A percentile compares a stretch with the other conserved stretches of the same genome.
phyloP scores from a whole-genome alignment of 805 yeast genomes.

The Spathaspora passalidarum region DNA sequence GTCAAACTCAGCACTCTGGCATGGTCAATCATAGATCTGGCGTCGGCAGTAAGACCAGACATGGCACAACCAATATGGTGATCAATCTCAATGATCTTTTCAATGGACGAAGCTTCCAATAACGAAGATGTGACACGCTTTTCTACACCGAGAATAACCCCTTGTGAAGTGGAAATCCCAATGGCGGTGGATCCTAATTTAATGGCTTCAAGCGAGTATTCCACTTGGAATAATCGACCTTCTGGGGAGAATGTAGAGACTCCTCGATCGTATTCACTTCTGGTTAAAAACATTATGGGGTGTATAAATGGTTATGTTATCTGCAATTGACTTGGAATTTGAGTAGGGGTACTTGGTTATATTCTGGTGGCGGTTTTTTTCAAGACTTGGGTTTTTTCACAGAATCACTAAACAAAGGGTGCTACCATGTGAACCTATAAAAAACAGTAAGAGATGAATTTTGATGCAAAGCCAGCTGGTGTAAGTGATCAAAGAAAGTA shows the following conservation, averaged over 20 bases:
- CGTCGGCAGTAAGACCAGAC: constrained; percentile 98
- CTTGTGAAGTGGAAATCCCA: constrained; percentile 93
- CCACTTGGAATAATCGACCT: constrained; percentile 97
- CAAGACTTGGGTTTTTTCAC: not conserved
- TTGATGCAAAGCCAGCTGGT: no score
- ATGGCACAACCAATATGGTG: constrained; percentile 96
- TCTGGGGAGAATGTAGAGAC: constrained; percentile 98
- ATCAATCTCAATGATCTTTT: constrained; percentile 93
- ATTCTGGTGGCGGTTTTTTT: constrained; percentile 5
- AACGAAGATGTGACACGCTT: constrained; percentile 92
- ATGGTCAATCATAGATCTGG: constrained; percentile 97
- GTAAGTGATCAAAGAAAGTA: no score
- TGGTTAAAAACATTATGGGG: constrained; percentile 87
- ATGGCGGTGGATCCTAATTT: constrained; percentile 97
- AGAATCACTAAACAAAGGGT: not conserved
- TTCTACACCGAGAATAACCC: constrained; percentile 95
- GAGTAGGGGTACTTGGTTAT: not conserved
- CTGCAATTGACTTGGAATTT: not conserved
- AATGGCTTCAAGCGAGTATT: constrained; percentile 95
- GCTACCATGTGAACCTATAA: not conserved
- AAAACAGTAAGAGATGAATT: no score
- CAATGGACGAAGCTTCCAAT: constrained; percentile 89
- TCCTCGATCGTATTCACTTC: constrained; percentile 99
- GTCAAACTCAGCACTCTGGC: constrained; percentile 89
- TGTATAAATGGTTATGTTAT: not conserved